Conservation (phyloP, 495 filamentous ascomycete species). For the Xylaria venustula region DNA sequence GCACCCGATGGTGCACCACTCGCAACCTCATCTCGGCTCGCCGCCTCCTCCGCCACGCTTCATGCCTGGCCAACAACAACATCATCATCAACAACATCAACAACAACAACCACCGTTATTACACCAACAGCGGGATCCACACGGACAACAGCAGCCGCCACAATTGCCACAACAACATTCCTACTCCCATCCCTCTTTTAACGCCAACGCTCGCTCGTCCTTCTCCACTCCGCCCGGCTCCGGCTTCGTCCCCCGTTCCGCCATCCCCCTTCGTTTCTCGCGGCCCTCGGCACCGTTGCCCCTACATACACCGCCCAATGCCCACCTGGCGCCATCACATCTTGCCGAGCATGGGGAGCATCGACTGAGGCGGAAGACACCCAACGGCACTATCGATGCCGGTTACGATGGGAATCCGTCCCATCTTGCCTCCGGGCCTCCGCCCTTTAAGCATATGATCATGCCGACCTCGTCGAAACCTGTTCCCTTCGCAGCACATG, state of each 20-base stretch:
- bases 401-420: conserved; percentile 88
- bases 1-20: conserved; percentile 48
- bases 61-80: conserved; percentile 18
- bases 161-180: neutral
- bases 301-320: conserved; percentile 29
- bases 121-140: neutral
- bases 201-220: conserved; percentile 15
- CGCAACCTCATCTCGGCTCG: conserved; percentile 31
- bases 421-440: conserved; percentile 73
- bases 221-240: conserved; percentile 15
- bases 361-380: conserved; percentile 87
- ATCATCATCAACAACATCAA: conserved; percentile 5
- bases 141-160: neutral
- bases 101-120: no score
- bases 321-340: conserved; percentile 34
- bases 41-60: conserved; percentile 29
- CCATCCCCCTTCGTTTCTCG: conserved; percentile 41
- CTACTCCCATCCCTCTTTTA: conserved; percentile 1
- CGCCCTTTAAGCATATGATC: conserved; percentile 85
- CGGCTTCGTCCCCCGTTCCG: conserved; percentile 27
- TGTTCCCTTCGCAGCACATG: conserved; percentile 32
- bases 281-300: conserved; percentile 27
- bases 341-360: conserved; percentile 59
- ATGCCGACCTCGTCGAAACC: conserved; percentile 51
- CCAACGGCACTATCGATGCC: conserved; percentile 86